These are phyloP conservation scores for Leptodermis oblonga DNA, from an alignment of 257 asterid species.

Conservation along the genomic window DNA sequence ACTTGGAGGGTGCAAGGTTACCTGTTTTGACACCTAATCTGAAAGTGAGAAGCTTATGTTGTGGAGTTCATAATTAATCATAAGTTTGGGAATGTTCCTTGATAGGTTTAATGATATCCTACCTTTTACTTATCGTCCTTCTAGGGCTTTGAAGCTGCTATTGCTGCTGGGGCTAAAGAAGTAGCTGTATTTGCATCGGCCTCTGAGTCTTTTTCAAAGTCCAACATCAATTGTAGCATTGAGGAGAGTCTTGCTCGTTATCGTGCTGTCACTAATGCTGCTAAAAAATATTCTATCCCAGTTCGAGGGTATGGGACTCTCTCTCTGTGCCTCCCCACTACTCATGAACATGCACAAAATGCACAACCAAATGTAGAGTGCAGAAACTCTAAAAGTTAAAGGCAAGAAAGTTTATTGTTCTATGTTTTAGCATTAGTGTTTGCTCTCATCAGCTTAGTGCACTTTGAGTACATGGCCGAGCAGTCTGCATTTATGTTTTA, in stretches of 20 bases:
- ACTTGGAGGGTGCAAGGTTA: conserved; percentile 63
- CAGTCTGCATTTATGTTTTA: background rate
- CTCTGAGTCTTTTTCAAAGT: conserved; percentile 89
- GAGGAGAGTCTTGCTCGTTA: conserved; percentile 87
- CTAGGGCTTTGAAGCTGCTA: conserved; percentile 91
- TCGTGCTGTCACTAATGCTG: conserved; percentile 71
- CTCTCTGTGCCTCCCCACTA: background rate
- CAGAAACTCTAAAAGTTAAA: background rate
- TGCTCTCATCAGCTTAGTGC: background rate
- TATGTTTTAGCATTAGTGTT: background rate
- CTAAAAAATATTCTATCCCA: conserved; percentile 72
- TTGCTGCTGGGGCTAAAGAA: conserved; percentile 95
- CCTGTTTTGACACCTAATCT: conserved; percentile 91
- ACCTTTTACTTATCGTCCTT: conserved; percentile 2
- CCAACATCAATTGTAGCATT: conserved; percentile 86
- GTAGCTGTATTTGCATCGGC: conserved; percentile 93
- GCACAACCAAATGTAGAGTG: background rate
- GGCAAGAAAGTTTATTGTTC: background rate
- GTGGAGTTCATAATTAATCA: background rate
- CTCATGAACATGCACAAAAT: background rate
- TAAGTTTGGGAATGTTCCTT: background rate
- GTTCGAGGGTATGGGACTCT: conserved; percentile 71
- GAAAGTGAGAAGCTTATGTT: conserved; percentile 37
- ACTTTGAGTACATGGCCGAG: background rate
- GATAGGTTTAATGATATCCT: background rate